Evolutionary conservation across 805 yeast species (phyloP).

Genomic region (Wickerhamiella kazuoi): DNA sequence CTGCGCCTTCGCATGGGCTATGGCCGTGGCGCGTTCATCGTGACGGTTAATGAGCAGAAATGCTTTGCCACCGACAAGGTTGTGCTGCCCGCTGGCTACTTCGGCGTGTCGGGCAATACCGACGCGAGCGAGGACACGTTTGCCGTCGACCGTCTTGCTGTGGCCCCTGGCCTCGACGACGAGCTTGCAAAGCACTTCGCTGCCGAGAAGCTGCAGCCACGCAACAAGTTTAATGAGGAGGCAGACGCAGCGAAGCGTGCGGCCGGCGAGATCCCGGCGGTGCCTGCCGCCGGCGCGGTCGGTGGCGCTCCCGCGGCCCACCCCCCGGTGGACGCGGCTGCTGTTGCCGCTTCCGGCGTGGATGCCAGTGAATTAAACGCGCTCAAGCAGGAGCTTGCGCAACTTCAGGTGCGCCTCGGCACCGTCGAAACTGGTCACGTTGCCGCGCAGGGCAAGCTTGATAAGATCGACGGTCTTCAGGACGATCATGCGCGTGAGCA

Average conservation of each 20-base stretch:
- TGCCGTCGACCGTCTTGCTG: conserved; percentile 5
- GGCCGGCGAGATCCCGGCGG: neutral
- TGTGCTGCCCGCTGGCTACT: conserved; percentile 19
- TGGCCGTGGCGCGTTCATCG: conserved; percentile 17
- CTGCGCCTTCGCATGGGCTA: conserved; percentile 19
- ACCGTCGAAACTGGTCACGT: neutral
- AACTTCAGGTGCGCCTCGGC: conserved; percentile 1
- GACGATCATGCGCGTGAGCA: neutral
- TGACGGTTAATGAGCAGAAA: conserved; percentile 23
- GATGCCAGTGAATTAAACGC: neutral
- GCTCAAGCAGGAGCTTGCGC: neutral
- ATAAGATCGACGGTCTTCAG: neutral
- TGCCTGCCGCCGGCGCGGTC: neutral
- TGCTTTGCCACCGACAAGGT: conserved; percentile 21
- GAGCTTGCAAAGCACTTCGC: conserved; percentile 9
- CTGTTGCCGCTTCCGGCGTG: neutral
- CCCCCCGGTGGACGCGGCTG: conserved; percentile 1
- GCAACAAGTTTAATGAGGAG: neutral
- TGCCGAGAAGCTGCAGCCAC: neutral
- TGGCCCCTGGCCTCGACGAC: conserved; percentile 7
- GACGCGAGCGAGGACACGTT: conserved; percentile 11
- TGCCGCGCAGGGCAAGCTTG: neutral
- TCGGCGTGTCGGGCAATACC: conserved; percentile 21
- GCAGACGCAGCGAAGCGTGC: neutral
- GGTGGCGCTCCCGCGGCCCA: neutral